Percentiles rank a stretch among this genome's conserved stretches.
Evolutionary conservation across 192 early-diverging fungal species (phyloP).

Genomic region (Linnemannia zychae): DNA sequence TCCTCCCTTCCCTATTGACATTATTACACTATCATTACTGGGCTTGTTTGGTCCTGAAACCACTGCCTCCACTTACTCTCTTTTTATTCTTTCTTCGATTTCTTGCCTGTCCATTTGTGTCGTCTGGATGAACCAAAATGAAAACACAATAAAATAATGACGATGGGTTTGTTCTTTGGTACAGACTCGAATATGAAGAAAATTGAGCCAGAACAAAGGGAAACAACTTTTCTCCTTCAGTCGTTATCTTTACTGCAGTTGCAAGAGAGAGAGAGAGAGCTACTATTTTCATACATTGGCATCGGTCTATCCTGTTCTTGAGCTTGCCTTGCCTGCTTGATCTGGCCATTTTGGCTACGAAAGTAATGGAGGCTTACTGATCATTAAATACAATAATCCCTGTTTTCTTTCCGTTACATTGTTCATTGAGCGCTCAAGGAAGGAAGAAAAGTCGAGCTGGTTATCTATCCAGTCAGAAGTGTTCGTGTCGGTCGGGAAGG

Average conservation of each 20-base stretch:
- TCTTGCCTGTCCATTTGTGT: background rate
- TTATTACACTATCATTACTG: too few relatives aligned
- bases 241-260: background rate
- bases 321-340: too few relatives aligned
- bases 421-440: background rate
- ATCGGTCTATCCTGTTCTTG: too few relatives aligned
- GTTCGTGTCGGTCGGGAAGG: background rate
- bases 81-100: background rate
- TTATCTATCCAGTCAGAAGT: too few relatives aligned
- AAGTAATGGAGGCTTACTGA: too few relatives aligned
- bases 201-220: background rate
- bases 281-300: too few relatives aligned
- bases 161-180: background rate
- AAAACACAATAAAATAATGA: background rate
- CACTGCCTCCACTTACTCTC: conserved; percentile 1
- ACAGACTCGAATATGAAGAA: background rate
- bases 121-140: background rate
- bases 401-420: too few relatives aligned
- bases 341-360: too few relatives aligned
- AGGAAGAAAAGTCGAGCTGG: too few relatives aligned
- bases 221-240: background rate
- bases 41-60: conserved; percentile 4
- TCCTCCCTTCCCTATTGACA: background rate
- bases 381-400: too few relatives aligned
- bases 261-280: too few relatives aligned